phyloP scores from a whole-genome alignment of 192 early-diverging fungal genomes.

The Chytriomyces hyalinus region DNA sequence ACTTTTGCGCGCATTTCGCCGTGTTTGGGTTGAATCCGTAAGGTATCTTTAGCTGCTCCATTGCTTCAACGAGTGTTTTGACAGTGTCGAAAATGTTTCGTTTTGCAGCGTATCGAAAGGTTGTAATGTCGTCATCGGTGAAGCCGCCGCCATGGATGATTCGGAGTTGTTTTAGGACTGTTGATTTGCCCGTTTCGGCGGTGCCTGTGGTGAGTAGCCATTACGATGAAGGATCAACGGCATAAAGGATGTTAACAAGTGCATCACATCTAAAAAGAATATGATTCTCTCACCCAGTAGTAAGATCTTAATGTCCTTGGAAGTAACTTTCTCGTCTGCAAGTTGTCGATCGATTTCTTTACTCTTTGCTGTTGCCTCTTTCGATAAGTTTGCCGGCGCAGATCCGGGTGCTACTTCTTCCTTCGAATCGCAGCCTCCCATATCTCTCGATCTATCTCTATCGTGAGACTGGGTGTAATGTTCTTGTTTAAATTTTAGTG shows the following conservation, averaged over 20 bases:
- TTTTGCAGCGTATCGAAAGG: constrained; percentile 92
- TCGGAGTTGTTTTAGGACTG: constrained; percentile 98
- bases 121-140: constrained; percentile 82
- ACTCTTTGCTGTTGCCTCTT: constrained; percentile 78
- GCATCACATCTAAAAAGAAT: not conserved
- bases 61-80: constrained; percentile 95
- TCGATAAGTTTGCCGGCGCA: constrained; percentile 62
- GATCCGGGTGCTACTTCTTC: constrained; percentile 23
- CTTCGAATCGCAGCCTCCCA: constrained; percentile 84
- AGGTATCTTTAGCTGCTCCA: constrained; percentile 62
- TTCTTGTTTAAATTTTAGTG: too few species aligned
- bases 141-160: constrained; percentile 96
- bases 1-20: not conserved
- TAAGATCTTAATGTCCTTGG: constrained; percentile 75
- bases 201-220: constrained; percentile 62
- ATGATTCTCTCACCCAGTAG: constrained; percentile 59
- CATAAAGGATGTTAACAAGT: not conserved
- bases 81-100: constrained; percentile 93
- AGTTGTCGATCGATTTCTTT: constrained; percentile 92
- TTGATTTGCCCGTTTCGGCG: constrained; percentile 96
- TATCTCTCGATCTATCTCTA: constrained; percentile 28
- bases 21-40: constrained; percentile 22
- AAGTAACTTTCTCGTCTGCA: constrained; percentile 60
- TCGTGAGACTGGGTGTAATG: too few species aligned
- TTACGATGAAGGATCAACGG: not conserved